phyloP scores from a whole-genome alignment of 2,329 filamentous ascomycete genomes.

The Pestalotiopsis sp. region DNA sequence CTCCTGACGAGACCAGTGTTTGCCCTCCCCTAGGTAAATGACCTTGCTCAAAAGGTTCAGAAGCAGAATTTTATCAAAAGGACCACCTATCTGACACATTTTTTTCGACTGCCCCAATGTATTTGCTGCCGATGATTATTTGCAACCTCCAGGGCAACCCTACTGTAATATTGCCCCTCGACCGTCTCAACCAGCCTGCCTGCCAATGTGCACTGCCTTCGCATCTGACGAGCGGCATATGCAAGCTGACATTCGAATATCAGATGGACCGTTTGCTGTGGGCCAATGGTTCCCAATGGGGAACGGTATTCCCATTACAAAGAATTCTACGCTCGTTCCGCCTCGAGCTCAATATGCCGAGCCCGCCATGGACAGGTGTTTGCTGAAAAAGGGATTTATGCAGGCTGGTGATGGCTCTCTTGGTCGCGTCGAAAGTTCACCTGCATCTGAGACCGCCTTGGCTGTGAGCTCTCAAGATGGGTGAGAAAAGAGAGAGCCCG shows the following conservation, averaged over 20 bases:
- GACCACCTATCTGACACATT: background rate
- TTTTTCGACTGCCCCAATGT: background rate
- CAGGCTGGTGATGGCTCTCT: background rate
- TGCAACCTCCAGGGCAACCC: background rate
- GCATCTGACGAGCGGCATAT: background rate
- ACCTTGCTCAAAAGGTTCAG: background rate
- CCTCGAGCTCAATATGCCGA: background rate
- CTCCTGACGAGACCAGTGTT: slow-evolving; percentile 1
- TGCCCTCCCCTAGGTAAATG: background rate
- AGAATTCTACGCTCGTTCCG: background rate
- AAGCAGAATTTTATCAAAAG: background rate
- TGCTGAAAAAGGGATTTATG: background rate
- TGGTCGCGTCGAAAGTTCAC: background rate
- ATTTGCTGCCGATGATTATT: background rate
- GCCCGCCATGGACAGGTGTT: background rate
- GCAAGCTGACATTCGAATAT: background rate
- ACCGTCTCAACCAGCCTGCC: background rate
- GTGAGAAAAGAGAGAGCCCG: background rate
- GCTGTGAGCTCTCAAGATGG: background rate
- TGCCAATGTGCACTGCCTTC: background rate
- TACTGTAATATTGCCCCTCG: background rate
- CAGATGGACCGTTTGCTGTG: background rate
- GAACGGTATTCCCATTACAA: background rate
- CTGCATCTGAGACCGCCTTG: background rate
- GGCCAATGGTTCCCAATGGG: background rate